Evolutionary conservation across 2,329 filamentous ascomycete species (phyloP).

Genomic region (Macroventuria anomochaeta): DNA sequence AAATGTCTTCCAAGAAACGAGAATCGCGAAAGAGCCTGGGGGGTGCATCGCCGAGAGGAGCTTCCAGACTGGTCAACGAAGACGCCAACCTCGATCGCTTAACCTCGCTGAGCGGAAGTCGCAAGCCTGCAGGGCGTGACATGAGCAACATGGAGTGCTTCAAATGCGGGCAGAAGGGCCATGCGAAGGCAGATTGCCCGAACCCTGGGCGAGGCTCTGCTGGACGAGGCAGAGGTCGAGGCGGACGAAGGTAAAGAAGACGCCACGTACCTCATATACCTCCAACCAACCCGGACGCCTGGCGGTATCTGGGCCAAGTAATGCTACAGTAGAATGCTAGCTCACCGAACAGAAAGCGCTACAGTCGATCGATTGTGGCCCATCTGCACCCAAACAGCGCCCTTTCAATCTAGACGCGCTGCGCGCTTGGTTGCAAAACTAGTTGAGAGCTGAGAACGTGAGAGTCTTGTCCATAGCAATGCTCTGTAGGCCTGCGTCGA

Average conservation of each 20-base stretch:
- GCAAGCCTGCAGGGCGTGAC: conserved; percentile 31
- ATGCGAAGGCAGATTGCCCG: conserved; percentile 65
- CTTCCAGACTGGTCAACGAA: conserved; percentile 69
- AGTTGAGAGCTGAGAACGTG: neutral
- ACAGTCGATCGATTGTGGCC: neutral
- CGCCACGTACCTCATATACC: neutral
- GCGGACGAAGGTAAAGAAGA: conserved; percentile 27
- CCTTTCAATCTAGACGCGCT: neutral
- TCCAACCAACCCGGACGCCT: neutral
- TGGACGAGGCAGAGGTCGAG: conserved; percentile 33
- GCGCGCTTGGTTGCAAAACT: neutral
- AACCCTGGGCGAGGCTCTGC: conserved; percentile 35
- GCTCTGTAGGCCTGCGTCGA: neutral
- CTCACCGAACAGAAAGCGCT: neutral
- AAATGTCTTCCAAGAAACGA: conserved; percentile 52
- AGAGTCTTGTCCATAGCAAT: neutral
- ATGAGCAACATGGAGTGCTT: conserved; percentile 60
- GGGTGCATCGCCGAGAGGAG: conserved; percentile 55
- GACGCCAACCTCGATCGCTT: conserved; percentile 67
- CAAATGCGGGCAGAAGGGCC: conserved; percentile 67
- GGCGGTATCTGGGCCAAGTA: neutral
- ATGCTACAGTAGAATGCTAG: neutral
- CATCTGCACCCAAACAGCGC: neutral
- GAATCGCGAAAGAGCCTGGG: conserved; percentile 55
- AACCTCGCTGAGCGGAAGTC: conserved; percentile 60